phyloP scores from a whole-genome alignment of 108 stramenopile genomes.

The Chaetoceros muelleri region DNA sequence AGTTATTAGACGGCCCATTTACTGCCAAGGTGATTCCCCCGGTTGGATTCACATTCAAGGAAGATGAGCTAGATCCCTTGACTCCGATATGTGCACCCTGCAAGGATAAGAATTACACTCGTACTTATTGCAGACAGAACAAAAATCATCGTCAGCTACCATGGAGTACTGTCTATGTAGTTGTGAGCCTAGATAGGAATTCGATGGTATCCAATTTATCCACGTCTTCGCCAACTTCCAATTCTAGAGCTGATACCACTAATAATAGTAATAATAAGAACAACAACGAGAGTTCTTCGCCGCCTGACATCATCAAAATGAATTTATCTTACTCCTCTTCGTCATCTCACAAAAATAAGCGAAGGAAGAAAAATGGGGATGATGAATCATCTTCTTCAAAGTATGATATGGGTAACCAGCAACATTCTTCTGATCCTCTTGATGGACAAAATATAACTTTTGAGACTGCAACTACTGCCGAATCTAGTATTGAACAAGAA shows the following conservation, averaged over 20 bases:
- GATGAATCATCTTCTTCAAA: constrained; percentile 4
- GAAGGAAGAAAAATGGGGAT: no score
- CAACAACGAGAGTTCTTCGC: background rate
- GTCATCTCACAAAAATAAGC: no score
- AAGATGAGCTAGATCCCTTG: constrained; percentile 31
- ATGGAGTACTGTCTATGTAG: constrained; percentile 65
- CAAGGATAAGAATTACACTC: constrained; percentile 63
- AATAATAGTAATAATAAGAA: no score
- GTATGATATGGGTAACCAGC: constrained; percentile 5
- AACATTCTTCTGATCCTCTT: no score
- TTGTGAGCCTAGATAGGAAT: constrained; percentile 13
- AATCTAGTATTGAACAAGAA: background rate
- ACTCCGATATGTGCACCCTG: constrained; percentile 63
- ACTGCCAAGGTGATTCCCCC: constrained; percentile 51
- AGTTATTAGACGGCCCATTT: constrained; percentile 45
- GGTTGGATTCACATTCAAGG: constrained; percentile 39
- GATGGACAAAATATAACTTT: no score
- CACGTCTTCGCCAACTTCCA: constrained; percentile 30
- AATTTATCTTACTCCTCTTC: no score
- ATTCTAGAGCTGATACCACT: background rate
- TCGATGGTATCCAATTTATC: constrained; percentile 34
- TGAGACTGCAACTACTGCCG: constrained; percentile 1
- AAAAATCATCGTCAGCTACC: constrained; percentile 57
- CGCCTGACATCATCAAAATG: background rate
- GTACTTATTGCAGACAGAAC: constrained; percentile 49